These are phyloP conservation scores for Pseudoperonospora humuli DNA, from an alignment of 352 stramenopile species.

Conservation along the genomic window DNA sequence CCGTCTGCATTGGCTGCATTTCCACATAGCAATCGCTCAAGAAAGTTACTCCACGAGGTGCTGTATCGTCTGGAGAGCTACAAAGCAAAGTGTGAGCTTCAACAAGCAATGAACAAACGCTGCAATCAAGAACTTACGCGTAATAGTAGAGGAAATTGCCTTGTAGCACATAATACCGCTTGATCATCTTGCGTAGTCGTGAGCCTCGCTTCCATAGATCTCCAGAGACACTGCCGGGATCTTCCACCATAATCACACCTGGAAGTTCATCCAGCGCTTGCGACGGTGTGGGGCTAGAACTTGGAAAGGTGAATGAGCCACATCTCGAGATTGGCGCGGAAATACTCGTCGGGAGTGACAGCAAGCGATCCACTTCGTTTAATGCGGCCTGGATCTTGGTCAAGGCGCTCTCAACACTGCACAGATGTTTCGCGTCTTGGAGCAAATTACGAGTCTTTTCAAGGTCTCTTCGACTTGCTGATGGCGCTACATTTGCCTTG, in stretches of 20 bases:
- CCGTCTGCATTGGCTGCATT: slow-evolving; percentile 30
- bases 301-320: slow-evolving; percentile 14
- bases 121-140: slow-evolving; percentile 29
- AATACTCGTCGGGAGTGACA: slow-evolving; percentile 6
- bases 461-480: slow-evolving; percentile 34
- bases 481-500: slow-evolving; percentile 18
- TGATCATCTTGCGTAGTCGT: slow-evolving; percentile 82
- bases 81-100: slow-evolving; percentile 2
- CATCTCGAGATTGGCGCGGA: slow-evolving; percentile 1
- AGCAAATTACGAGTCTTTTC: slow-evolving; percentile 48
- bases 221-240: slow-evolving; percentile 37
- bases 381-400: slow-evolving; percentile 41
- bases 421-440: slow-evolving; percentile 38
- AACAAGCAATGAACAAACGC: not conserved
- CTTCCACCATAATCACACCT: slow-evolving; percentile 23
- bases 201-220: slow-evolving; percentile 74
- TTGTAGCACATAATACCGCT: slow-evolving; percentile 78
- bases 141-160: slow-evolving; percentile 88
- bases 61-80: slow-evolving; percentile 60
- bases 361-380: slow-evolving; percentile 36
- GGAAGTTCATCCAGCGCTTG: slow-evolving; percentile 20
- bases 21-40: slow-evolving; percentile 79
- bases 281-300: slow-evolving; percentile 14
- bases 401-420: slow-evolving; percentile 33
- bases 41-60: slow-evolving; percentile 68